Base-by-base conservation (phyloP, 306 rosid species). In the Fragaria nilgerrensis region DNA sequence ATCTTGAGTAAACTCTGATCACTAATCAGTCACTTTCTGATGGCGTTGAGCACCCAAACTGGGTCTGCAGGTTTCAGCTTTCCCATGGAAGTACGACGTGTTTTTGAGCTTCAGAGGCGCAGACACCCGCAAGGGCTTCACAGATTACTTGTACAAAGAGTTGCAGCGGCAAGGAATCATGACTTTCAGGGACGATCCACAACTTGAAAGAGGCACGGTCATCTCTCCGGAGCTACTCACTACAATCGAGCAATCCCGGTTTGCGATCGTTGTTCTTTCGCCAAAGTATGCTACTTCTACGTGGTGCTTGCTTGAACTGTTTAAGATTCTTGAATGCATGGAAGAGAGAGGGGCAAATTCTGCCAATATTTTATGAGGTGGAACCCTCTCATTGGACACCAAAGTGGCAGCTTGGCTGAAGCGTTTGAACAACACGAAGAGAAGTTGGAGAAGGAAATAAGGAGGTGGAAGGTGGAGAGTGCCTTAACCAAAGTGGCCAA, bases 341-440 rank as follows among this genome's bases (percentile, higher is more conserved):
- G 64, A 66, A 7, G 5, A 50, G 1, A 43, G 44, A 0, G 22
- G 29, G 22, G 16, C 9, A 32, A n/a, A 29, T 81, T 17, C 11
- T 71, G 1, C 81, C 85, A 0, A 45, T 81, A 68, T 2, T 32
- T 32, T 32, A 32, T 32, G 34, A 32, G 34, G 34, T 32, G 34
- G 34, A 32, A 32, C 34, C 84, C 0, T 37, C 84, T 19, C 23
- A 34, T 81, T 7, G 49, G 78, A 20, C 75, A 72, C n/a, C 84
- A 77, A 34, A 63, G 45, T 36, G 78, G 81, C 0, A 44, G 27
- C 13, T 72, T 62, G 32, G 75, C 53, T 16, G 17, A 37, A 39
- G 84, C 78, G 25, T 72, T 81, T 49, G 45, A 13, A 23, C 0
- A 63, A 27, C 80, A 69, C 52, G 77, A 81, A 63, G 20, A 62